These are phyloP conservation scores for Ophiostoma pallidulum DNA, from an alignment of 2,329 filamentous ascomycete genomes.

Conservation along the genomic window DNA sequence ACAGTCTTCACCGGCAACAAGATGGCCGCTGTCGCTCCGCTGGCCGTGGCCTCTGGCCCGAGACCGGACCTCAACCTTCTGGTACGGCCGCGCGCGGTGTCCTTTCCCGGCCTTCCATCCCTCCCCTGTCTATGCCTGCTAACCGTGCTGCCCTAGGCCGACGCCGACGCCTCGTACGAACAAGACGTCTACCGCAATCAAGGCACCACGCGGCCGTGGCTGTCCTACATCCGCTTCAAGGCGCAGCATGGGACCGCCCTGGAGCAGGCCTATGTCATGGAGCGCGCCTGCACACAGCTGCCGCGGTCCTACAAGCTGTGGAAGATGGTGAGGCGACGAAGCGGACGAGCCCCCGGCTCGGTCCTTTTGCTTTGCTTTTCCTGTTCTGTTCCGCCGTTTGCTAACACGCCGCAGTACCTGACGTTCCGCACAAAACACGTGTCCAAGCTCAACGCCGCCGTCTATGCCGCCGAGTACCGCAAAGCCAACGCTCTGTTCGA, in stretches of 20 bases:
- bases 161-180: constrained; percentile 92
- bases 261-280: constrained; percentile 81
- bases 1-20: background rate
- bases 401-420: constrained; percentile 54
- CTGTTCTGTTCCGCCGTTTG: background rate
- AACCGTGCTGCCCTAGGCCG: constrained; percentile 32
- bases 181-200: constrained; percentile 85
- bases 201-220: constrained; percentile 84
- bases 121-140: too few species aligned
- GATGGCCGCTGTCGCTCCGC: background rate
- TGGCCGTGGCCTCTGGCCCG: constrained; percentile 1
- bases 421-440: constrained; percentile 75
- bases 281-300: constrained; percentile 80
- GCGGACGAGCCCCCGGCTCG: background rate
- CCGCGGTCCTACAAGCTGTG: constrained; percentile 96
- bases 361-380: background rate
- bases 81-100: too few species aligned
- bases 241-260: constrained; percentile 71
- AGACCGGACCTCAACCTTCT: constrained; percentile 13
- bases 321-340: constrained; percentile 81
- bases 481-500: constrained; percentile 97
- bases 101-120: background rate
- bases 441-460: constrained; percentile 69
- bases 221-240: constrained; percentile 90
- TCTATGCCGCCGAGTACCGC: constrained; percentile 69